These are phyloP conservation scores for Synchytrium microbalum DNA, from an alignment of 371 early-diverging fungal genomes.

Conservation along the genomic window DNA sequence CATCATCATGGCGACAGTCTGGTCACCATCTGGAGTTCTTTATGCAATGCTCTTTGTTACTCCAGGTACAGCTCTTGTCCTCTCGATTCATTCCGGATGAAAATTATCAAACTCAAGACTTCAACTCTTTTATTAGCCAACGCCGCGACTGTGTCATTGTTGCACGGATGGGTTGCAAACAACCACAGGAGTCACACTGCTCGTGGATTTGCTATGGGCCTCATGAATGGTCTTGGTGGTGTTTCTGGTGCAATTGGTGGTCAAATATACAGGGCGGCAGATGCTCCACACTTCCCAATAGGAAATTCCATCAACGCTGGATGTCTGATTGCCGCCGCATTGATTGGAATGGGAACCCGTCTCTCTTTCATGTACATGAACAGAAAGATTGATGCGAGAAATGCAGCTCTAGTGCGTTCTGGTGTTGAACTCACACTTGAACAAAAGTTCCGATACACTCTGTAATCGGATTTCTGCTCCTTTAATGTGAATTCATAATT, in stretches of 20 bases:
- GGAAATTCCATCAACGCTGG: not conserved
- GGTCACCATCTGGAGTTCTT: not conserved
- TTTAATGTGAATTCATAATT: too few species aligned
- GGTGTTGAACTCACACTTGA: not conserved
- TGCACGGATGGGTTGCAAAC: not conserved
- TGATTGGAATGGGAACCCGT: not conserved
- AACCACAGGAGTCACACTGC: not conserved
- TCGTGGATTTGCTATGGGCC: not conserved
- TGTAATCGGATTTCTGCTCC: too few species aligned
- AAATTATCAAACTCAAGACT: too few species aligned
- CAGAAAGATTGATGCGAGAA: not conserved
- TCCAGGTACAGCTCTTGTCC: not conserved
- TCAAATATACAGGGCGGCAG: not conserved
- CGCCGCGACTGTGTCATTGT: not conserved
- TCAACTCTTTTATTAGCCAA: not conserved
- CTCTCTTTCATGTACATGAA: not conserved
- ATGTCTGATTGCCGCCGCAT: not conserved
- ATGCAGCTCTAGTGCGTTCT: not conserved
- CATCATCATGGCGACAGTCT: not conserved
- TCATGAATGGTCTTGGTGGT: not conserved
- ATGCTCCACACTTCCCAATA: not conserved
- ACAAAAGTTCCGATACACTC: not conserved
- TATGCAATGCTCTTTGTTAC: not conserved
- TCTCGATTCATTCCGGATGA: not conserved
- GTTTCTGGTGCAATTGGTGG: not conserved